Conservation (phyloP, 140 eudicot genomes). For the Bidens hawaiensis region DNA sequence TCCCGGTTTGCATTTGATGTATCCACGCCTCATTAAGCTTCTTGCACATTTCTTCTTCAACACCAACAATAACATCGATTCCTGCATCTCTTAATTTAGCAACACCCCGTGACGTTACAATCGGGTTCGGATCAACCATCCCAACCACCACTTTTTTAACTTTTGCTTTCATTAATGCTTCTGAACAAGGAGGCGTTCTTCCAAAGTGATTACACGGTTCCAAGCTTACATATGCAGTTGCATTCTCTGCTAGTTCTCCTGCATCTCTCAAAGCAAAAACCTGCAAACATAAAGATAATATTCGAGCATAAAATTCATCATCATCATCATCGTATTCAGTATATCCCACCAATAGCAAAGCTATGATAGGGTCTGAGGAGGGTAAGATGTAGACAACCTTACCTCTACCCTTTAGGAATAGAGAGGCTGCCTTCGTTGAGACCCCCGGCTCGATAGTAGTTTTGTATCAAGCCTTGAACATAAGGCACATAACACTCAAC, state of each 20-base stretch:
- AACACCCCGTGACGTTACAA: slow-evolving; percentile 88
- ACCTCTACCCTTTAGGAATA: too few relatives aligned
- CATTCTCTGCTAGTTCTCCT: slow-evolving; percentile 81
- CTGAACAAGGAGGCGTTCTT: slow-evolving; percentile 94
- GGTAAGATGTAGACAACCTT: too few relatives aligned
- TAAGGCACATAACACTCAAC: too few relatives aligned
- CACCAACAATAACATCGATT: slow-evolving; percentile 71
- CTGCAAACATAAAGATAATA: slow-evolving; percentile 23
- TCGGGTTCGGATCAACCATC: slow-evolving; percentile 96
- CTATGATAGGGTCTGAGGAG: too few relatives aligned
- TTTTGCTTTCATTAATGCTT: slow-evolving; percentile 86
- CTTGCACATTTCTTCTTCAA: slow-evolving; percentile 87
- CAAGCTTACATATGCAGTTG: slow-evolving; percentile 90
- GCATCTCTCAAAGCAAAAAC: slow-evolving; percentile 97
- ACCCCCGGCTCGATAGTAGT: too few relatives aligned
- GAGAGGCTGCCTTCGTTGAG: too few relatives aligned
- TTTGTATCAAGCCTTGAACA: too few relatives aligned
- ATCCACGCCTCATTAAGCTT: slow-evolving; percentile 82
- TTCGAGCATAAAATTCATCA: background rate
- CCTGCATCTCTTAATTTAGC: slow-evolving; percentile 74
- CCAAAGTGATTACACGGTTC: slow-evolving; percentile 98
- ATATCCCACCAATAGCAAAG: too few relatives aligned
- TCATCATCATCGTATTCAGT: too few relatives aligned
- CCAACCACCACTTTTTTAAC: slow-evolving; percentile 87
- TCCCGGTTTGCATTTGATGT: slow-evolving; percentile 80